phyloP scores from a whole-genome alignment of 352 stramenopile genomes.

The Phytophthora citrophthora region DNA sequence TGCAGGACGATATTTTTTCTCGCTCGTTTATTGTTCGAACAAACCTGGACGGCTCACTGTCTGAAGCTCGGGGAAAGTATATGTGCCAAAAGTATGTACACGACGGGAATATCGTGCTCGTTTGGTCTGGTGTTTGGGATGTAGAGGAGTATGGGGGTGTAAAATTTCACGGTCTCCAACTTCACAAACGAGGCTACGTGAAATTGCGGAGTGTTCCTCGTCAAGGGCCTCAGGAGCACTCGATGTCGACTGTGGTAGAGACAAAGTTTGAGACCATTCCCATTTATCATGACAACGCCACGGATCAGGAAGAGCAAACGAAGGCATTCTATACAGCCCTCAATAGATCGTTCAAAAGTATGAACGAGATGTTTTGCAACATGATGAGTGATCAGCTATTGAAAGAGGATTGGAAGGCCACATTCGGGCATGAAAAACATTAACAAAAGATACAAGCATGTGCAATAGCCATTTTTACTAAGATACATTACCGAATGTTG shows the following conservation, averaged over 20 bases:
- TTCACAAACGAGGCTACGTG: constrained; percentile 26
- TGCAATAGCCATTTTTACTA: too few relatives aligned
- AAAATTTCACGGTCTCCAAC: background rate
- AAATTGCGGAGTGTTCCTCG: constrained; percentile 9
- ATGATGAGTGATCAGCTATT: constrained; percentile 6
- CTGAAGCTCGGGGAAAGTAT: background rate
- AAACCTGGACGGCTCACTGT: background rate
- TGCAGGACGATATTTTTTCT: background rate
- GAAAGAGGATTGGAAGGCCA: constrained; percentile 39
- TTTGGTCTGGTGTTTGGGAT: constrained; percentile 4
- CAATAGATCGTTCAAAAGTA: constrained; percentile 20
- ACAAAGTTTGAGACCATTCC: constrained; percentile 45
- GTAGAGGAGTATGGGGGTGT: background rate
- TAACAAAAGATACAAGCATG: background rate
- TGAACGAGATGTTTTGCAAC: constrained; percentile 29
- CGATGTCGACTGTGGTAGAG: constrained; percentile 43
- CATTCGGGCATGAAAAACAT: background rate
- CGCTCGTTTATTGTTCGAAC: background rate
- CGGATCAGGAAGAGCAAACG: constrained; percentile 31
- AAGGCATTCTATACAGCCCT: constrained; percentile 16
- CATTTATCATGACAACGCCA: constrained; percentile 47
- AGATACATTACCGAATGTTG: background rate
- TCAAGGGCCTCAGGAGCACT: constrained; percentile 4
- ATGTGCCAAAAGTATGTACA: background rate
- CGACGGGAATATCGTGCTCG: background rate